phyloP scores from a whole-genome alignment of 306 rosid genomes.

The Hippophae gyantsensis region DNA sequence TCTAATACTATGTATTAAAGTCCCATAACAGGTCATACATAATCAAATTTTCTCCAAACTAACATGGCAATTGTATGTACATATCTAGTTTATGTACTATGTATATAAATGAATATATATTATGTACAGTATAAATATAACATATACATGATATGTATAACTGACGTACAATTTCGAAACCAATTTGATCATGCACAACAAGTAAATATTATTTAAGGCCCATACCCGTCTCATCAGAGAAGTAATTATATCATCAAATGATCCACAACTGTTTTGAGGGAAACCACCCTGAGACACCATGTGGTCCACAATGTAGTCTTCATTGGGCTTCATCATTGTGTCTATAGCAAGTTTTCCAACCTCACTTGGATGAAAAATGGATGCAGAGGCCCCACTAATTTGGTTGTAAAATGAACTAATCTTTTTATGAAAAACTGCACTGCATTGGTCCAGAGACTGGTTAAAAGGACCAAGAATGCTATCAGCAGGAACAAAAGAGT shows the following conservation, averaged over 20 bases:
- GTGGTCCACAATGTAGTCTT: constrained; percentile 28
- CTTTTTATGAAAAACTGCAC: constrained; percentile 21
- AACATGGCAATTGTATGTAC: no score
- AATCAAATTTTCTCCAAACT: no score
- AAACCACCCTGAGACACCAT: constrained; percentile 32
- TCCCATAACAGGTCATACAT: no score
- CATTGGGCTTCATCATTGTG: constrained; percentile 23
- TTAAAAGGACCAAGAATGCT: constrained; percentile 16
- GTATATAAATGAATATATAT: no score
- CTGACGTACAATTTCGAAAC: no score
- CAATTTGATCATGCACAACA: no score
- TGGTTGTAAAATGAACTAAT: constrained; percentile 26
- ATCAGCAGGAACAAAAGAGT: constrained; percentile 22
- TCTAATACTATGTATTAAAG: no score
- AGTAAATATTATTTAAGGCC: no score
- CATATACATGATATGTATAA: no score
- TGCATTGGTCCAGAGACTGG: constrained; percentile 36
- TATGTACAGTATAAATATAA: no score
- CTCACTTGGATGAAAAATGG: constrained; percentile 18
- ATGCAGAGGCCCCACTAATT: constrained; percentile 16
- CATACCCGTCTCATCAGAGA: constrained; percentile 44
- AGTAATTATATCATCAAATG: constrained; percentile 46
- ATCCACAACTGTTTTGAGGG: constrained; percentile 23
- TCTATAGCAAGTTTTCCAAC: constrained; percentile 25
- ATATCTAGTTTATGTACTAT: no score